Evolutionary conservation across 495 filamentous ascomycete genomes (phyloP), one percentile per base, ranked within the genome.

Genomic region (Neurospora tetraspora): DNA sequence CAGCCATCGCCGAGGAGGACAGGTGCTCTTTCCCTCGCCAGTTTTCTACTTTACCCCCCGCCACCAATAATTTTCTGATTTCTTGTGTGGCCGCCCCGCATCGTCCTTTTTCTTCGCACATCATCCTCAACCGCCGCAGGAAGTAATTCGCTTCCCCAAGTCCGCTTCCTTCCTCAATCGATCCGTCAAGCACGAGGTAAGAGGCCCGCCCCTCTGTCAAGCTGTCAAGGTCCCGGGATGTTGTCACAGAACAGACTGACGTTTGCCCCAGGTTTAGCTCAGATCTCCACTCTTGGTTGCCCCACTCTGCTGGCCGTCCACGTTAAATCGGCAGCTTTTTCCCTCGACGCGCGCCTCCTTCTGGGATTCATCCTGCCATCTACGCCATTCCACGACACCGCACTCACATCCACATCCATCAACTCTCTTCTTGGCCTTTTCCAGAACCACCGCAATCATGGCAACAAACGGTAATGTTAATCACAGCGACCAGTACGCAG

Each of bases 401-500:
- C 69, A 39, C 39, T 42, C 42, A 14, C 69, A 71, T 71, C 69
- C 39, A 68, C 71, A 47, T 47, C 53, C 43, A 68, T 68, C 73
- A 68, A 36, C 23, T 20, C 42, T 68, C 11, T 61, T 34, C 53
- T 61, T 61, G 53, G 53, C 53, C 7, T 31, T 61, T 34, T 59
- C 53, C 11, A 61, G 27, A 16, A 61, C 27, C 53, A 61, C 53
- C 73, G 78, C 79, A 82, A 82, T 31, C 76, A 86, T 86, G 84
- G 82, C 84, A 72, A 84, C 84, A 76, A 85, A 85, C 84, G 84
- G 82, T 74, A 82, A 78, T 75, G 39, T 80, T 74, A 76, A 73
- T 74, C 80, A 83, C 73, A 72, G 78, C 72, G 78, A 80, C 69
- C 80, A 84, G 72, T 83, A 82, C 73, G 72, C 76, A 39, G 74